Percentiles rank a stretch among this genome's conserved stretches.
phyloP scores from a whole-genome alignment of 1,284 basidiomycete genomes.

The Trametes pubescens region DNA sequence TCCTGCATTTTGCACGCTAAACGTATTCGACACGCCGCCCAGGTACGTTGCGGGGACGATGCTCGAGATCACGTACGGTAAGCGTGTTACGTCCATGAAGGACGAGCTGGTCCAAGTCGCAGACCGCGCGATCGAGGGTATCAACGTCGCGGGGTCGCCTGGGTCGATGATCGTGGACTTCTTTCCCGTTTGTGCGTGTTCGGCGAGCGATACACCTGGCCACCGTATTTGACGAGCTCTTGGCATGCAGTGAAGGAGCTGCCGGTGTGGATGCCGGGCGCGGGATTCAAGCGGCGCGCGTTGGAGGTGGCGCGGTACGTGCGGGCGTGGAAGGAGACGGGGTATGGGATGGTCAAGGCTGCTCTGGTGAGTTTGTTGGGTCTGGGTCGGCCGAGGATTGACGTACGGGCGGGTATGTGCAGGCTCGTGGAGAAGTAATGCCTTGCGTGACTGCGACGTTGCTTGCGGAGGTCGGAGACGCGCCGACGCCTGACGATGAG shows the following conservation, averaged over 20 bases:
- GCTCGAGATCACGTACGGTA: conserved; percentile 38
- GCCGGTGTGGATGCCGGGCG: conserved; percentile 30
- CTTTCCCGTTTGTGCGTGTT: conserved; percentile 35
- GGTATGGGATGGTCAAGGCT: conserved; percentile 30
- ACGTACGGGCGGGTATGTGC: neutral
- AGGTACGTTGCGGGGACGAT: conserved; percentile 24
- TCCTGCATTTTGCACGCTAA: too few species aligned
- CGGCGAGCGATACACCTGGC: neutral
- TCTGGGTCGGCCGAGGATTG: neutral
- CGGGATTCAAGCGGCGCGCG: conserved; percentile 29
- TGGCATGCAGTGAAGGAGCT: conserved; percentile 23
- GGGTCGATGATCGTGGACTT: conserved; percentile 35
- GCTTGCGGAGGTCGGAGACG: conserved; percentile 12
- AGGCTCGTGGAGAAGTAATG: conserved; percentile 17
- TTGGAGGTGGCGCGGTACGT: conserved; percentile 19
- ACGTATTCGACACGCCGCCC: too few species aligned
- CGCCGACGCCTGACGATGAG: conserved; percentile 24
- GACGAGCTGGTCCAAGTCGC: conserved; percentile 43
- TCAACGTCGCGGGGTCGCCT: conserved; percentile 21
- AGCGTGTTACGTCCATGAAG: conserved; percentile 35
- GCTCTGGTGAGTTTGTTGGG: conserved; percentile 23
- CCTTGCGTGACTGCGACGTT: conserved; percentile 29
- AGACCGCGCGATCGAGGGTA: conserved; percentile 50
- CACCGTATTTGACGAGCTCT: neutral
- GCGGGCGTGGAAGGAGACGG: conserved; percentile 26